Evolutionary conservation across 441 rosid genomes (phyloP).

Genomic region (Adansonia rubrostipa): DNA sequence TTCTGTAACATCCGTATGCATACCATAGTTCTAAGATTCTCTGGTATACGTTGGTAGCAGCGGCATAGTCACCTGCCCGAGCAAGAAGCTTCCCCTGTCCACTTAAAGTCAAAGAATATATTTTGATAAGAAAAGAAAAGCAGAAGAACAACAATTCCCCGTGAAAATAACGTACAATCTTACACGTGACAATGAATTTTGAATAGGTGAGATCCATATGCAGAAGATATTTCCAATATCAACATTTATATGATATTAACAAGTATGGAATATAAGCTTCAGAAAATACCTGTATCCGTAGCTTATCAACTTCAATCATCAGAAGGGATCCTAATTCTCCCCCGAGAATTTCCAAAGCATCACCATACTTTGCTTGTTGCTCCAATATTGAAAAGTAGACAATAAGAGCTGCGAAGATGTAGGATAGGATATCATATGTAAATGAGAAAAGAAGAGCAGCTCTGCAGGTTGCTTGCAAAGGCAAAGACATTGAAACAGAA

Average conservation of each 20-base stretch:
- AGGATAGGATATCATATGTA: conserved; percentile 24
- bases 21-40: conserved; percentile 88
- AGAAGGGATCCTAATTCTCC: conserved; percentile 91
- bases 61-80: conserved; percentile 70
- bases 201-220: too few relatives aligned
- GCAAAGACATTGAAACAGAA: conserved; percentile 23
- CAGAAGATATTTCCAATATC: conserved; percentile 17
- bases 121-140: conserved; percentile 46
- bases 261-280: conserved; percentile 28
- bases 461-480: not conserved
- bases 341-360: conserved; percentile 84
- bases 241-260: not conserved
- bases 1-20: conserved; percentile 24
- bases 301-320: conserved; percentile 88
- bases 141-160: not conserved
- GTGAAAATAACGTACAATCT: not conserved
- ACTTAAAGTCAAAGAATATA: conserved; percentile 76
- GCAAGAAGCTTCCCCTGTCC: conserved; percentile 99
- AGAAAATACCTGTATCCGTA: conserved; percentile 84
- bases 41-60: conserved; percentile 67
- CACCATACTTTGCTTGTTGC: conserved; percentile 78
- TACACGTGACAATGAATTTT: not conserved
- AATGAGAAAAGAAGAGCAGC: conserved; percentile 9
- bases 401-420: conserved; percentile 68
- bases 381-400: conserved; percentile 94